A percentile compares a stretch with the other conserved stretches of the same genome.
These are phyloP conservation scores for Penstemon newberryi DNA, from an alignment of 257 asterid genomes.

Conservation along the genomic window DNA sequence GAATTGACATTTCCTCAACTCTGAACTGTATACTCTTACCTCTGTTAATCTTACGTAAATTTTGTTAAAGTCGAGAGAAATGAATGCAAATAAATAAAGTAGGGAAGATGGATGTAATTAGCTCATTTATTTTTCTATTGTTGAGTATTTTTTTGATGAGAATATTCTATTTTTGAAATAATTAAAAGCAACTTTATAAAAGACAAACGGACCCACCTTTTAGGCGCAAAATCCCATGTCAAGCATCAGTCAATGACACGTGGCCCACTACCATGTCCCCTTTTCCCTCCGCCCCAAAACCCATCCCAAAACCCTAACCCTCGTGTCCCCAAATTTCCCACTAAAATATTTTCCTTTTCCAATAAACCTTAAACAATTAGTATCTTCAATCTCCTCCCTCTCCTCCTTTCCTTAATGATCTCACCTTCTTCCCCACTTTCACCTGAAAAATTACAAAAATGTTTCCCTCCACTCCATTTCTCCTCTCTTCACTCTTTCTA, in stretches of 20 bases:
- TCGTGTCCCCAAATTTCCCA: conserved; percentile 8
- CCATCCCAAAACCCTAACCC: conserved; percentile 39
- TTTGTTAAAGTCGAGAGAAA: too few species aligned
- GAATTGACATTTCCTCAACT: too few species aligned
- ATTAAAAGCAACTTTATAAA: too few species aligned
- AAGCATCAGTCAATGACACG: conserved; percentile 22
- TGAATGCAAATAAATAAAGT: too few species aligned
- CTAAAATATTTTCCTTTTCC: neutral
- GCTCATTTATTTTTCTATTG: too few species aligned
- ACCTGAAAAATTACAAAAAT: conserved; percentile 41
- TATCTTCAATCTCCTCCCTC: neutral
- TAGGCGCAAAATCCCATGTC: too few species aligned
- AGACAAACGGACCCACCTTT: too few species aligned
- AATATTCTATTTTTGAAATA: too few species aligned
- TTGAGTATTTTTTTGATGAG: too few species aligned
- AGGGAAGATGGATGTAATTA: too few species aligned
- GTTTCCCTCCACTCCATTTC: conserved; percentile 28
- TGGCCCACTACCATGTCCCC: conserved; percentile 13
- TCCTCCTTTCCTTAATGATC: conserved; percentile 24
- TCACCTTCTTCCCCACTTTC: conserved; percentile 33
- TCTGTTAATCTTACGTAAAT: too few species aligned
- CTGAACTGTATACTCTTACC: too few species aligned
- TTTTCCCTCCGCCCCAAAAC: conserved; percentile 15
- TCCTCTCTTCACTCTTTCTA: conserved; percentile 25
- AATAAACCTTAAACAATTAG: neutral